phyloP scores from a whole-genome alignment of 106 monocot genomes.

The Vanilla planifolia region DNA sequence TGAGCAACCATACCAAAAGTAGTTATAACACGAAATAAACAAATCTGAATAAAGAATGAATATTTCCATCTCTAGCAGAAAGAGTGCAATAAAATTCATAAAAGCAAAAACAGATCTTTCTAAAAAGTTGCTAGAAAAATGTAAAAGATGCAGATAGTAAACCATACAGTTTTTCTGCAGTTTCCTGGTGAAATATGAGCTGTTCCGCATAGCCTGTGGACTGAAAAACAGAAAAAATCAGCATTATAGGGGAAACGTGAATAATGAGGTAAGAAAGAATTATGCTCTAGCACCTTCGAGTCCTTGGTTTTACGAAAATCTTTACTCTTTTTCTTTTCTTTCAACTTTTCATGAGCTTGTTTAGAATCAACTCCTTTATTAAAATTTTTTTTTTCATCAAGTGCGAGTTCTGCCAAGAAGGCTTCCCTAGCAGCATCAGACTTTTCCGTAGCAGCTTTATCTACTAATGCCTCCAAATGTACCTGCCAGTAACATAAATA shows the following conservation, averaged over 20 bases:
- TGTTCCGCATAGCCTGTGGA: slow-evolving; percentile 30
- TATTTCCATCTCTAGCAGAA: background rate
- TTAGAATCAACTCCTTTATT: slow-evolving; percentile 50
- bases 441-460: slow-evolving; percentile 87
- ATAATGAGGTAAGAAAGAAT: background rate
- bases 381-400: slow-evolving; percentile 52
- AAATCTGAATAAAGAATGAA: background rate
- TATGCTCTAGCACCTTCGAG: slow-evolving; percentile 34
- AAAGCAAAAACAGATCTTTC: background rate
- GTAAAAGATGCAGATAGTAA: background rate
- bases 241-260: background rate
- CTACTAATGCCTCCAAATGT: slow-evolving; percentile 73
- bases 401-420: slow-evolving; percentile 79
- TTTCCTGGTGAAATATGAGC: slow-evolving; percentile 20
- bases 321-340: slow-evolving; percentile 80
- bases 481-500: slow-evolving; percentile 25
- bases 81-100: background rate
- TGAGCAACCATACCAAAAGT: no score
- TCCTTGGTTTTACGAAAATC: slow-evolving; percentile 70
- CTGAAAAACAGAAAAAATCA: slow-evolving; percentile 30
- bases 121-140: background rate
- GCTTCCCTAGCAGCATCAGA: slow-evolving; percentile 94
- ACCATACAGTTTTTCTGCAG: slow-evolving; percentile 49
- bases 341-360: slow-evolving; percentile 59
- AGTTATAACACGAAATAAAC: no score